These are phyloP conservation scores for Apiospora phragmitis DNA, from an alignment of 2,329 filamentous ascomycete genomes.

Conservation along the genomic window DNA sequence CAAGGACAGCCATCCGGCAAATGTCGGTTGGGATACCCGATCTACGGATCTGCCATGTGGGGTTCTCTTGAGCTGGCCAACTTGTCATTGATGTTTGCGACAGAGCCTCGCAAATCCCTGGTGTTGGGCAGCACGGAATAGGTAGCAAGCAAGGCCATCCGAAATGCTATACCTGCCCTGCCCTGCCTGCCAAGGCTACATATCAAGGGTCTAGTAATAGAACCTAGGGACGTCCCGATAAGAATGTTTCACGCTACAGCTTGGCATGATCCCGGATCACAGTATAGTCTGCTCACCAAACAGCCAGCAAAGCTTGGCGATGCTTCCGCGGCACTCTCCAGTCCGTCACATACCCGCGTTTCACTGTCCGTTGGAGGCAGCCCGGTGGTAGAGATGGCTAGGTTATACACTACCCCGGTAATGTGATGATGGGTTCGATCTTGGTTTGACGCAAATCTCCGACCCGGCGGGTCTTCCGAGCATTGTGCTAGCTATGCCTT, in stretches of 20 bases:
- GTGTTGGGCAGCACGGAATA: background rate
- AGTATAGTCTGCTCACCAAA: slow-evolving; percentile 3
- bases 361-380: slow-evolving; percentile 1
- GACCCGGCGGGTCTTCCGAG: background rate
- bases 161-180: background rate
- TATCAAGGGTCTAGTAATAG: background rate
- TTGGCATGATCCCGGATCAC: background rate
- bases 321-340: background rate
- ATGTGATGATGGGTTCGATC: background rate
- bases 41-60: background rate
- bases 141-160: background rate
- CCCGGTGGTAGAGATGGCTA: background rate
- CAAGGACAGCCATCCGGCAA: background rate
- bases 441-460: background rate
- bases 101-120: background rate
- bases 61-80: background rate
- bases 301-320: background rate
- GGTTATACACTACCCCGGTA: background rate
- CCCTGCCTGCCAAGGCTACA: background rate
- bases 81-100: background rate
- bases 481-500: background rate
- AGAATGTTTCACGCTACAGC: background rate
- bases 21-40: background rate
- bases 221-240: background rate
- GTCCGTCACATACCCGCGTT: background rate